Evolutionary conservation across 148 eudicot genomes (phyloP).

Genomic region (Rhododendron ovatum): DNA sequence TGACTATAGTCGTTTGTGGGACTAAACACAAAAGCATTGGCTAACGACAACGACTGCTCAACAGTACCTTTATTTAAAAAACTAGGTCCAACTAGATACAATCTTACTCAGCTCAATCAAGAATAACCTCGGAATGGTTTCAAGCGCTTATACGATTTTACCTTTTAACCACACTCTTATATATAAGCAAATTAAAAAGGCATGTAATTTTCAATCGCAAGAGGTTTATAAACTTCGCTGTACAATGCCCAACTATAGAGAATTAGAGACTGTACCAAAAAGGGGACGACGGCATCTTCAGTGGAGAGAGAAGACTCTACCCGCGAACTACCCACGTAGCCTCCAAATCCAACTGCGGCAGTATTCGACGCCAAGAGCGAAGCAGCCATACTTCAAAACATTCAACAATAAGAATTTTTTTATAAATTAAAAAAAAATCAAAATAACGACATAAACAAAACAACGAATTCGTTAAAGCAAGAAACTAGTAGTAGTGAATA

Average conservation of each 20-base stretch:
- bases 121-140: background rate
- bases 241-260: background rate
- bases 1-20: background rate
- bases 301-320: conserved; percentile 53
- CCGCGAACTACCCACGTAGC: conserved; percentile 77
- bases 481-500: background rate
- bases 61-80: background rate
- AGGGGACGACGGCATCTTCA: conserved; percentile 39
- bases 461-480: background rate
- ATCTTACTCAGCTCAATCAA: background rate
- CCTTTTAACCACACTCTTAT: background rate
- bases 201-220: background rate
- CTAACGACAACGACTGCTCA: background rate
- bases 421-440: background rate
- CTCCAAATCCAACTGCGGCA: conserved; percentile 80
- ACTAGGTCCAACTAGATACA: background rate
- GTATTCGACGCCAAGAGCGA: conserved; percentile 70
- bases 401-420: background rate
- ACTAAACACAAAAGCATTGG: background rate
- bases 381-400: conserved; percentile 59
- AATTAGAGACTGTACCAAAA: conserved; percentile 32
- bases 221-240: background rate
- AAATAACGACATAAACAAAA: background rate
- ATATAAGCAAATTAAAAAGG: background rate
- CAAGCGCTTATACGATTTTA: background rate